Evolutionary conservation across 306 rosid species (phyloP), one percentile per base, ranked within the genome.

Genomic region (Gleditsia sinensis): DNA sequence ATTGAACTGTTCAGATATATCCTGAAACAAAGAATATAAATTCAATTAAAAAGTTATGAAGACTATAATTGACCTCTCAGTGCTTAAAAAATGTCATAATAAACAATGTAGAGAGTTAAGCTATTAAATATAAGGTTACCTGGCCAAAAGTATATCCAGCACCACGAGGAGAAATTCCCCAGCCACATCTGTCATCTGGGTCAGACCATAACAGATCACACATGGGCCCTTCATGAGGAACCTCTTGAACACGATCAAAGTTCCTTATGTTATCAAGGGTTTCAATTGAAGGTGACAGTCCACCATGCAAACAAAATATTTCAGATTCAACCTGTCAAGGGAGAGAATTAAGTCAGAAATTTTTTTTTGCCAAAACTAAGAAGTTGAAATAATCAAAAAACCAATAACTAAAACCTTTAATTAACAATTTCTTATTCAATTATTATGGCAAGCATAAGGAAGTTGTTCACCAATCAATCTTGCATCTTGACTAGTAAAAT

Each of bases 161-260:
- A 78, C 96, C 96, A 7, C 96, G 93, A 58, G 96, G 96, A 39
- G 96, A 91, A 85, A 91, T 88, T 64, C 96, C 96, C 96, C 96
- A 91, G 46, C 96, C 96, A 70, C 96, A 91, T 60, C 94, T 85
- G 55, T 91, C 96, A 74, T 91, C 96, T 45, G 96, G 96, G 74
- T 91, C 96, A 42, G 94, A 91, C 97, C 94, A 88, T 72, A 91
- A 74, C 57, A 88, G 82, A 85, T 91, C 97, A 80, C 97, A 91
- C 97, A 88, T 88, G 36, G 97, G 92, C 23, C 97, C 94, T 82
- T 91, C 97, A 57, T 91, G 97, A 17, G 97, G 92, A 71, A 91
- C 97, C 84, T 88, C 94, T 88, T 91, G 92, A 70, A 88, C 91
- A 66, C 96, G 96, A 82, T 91, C 96, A 67, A 91, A 91, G 76